A percentile compares a stretch with the other conserved stretches of the same genome.
phyloP scores from a whole-genome alignment of 2,329 filamentous ascomycete species.

The Cladobotryum protrusum region DNA sequence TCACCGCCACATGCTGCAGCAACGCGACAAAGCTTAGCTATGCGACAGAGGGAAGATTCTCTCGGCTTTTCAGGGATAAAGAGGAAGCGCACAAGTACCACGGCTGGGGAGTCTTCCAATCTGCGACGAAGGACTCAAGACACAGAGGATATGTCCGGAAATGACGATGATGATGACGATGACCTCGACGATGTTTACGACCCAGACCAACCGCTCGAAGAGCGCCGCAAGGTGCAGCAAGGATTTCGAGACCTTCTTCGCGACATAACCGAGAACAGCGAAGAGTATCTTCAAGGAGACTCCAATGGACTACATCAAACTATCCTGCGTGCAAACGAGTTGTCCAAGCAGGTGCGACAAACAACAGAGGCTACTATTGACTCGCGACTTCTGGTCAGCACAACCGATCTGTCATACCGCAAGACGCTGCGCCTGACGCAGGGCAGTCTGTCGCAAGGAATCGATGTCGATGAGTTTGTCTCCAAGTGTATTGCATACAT shows the following conservation, averaged over 20 bases:
- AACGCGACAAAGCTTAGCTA: constrained; percentile 17
- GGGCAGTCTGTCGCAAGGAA: constrained; percentile 64
- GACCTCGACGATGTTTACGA: constrained; percentile 54
- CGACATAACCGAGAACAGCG: constrained; percentile 58
- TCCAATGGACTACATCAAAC: constrained; percentile 60
- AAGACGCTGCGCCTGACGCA: constrained; percentile 69
- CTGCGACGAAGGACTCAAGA: constrained; percentile 14
- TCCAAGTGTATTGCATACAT: constrained; percentile 87
- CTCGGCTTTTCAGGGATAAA: constrained; percentile 23
- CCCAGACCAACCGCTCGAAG: constrained; percentile 71
- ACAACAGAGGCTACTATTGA: constrained; percentile 88
- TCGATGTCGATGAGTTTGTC: constrained; percentile 89
- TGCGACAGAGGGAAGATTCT: constrained; percentile 20
- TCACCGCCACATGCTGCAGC: constrained; percentile 14
- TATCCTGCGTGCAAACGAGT: constrained; percentile 58
- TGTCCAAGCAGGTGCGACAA: constrained; percentile 68
- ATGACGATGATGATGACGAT: constrained; percentile 13
- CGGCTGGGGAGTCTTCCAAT: constrained; percentile 18
- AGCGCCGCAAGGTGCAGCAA: constrained; percentile 65
- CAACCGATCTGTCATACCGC: constrained; percentile 73
- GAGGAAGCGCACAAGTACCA: constrained; percentile 26
- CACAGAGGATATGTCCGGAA: neutral
- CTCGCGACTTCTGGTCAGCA: constrained; percentile 74
- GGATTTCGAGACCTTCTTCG: constrained; percentile 63
- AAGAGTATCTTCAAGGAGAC: constrained; percentile 62